Evolutionary conservation across 306 rosid genomes (phyloP), one percentile per base, ranked within the genome.

Genomic region (Hylodesmum podocarpum): DNA sequence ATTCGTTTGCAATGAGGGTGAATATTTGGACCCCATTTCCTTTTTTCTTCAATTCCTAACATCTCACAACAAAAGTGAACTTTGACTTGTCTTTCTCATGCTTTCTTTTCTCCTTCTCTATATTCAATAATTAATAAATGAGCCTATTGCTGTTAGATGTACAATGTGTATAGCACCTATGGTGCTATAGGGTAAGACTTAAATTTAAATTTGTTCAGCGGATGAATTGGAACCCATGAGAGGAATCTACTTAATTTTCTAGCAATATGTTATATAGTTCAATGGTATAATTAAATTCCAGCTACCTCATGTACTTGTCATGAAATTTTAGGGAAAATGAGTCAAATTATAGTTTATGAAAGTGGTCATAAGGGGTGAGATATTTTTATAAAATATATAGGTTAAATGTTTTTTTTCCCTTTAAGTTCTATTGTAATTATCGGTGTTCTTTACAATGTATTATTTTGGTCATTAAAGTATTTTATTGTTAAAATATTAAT

Each of bases 1-100:
- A 87, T 85, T 87, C 86, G 84, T 69, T 70, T 55, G 81, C 85
- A 73, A 80, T 78, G 73, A 55, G 78, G 51, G 70, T 49, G 73
- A 46, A 64, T 76, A 21, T 68, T 59, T 78, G 88, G 73, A 27
- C 91, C 86, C 79, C 41, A 4, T 2, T 64, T 16, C 72, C 24
- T 44, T 63, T 61, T 29, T 67, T 75, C 68, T 80, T 68, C 73
- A 78, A 39, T 63, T 70, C 78, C 67, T 49, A 83, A 51, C 77
- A 39, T 65, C 80, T 74, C 49, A 41, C 66, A 81, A 76, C 61
- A 70, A 78, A 54, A 77, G 79, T 55, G 36, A 70, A 76, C 55
- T 76, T 73, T 64, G 75, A 57, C 69, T 58, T 24, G 82, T 76
- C 80, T 76, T 73, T 65, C 77, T 76, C 86, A 58, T 33, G 6